Percentiles rank a stretch among this genome's conserved stretches.
Evolutionary conservation across 2,329 filamentous ascomycete genomes (phyloP).

Genomic region (Bipolaris victoriae): DNA sequence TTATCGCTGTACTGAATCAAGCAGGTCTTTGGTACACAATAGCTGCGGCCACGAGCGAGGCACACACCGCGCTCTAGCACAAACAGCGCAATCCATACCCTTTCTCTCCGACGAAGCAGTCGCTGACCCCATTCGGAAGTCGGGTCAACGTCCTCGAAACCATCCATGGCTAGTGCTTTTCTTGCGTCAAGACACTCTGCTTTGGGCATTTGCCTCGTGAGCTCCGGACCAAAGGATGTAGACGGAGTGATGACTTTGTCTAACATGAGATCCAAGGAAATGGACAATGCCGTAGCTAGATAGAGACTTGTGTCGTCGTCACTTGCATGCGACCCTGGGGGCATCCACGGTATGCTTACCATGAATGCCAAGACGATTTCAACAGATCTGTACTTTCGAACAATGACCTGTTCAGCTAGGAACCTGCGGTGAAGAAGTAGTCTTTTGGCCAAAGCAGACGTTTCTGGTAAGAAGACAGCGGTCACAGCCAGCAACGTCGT

Average conservation of each 20-base stretch:
- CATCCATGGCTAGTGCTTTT: slow-evolving; percentile 70
- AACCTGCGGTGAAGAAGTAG: slow-evolving; percentile 68
- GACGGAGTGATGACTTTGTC: slow-evolving; percentile 71
- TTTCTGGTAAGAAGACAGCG: slow-evolving; percentile 69
- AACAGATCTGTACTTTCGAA: slow-evolving; percentile 68
- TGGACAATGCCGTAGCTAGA: slow-evolving; percentile 71
- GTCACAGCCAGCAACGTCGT: slow-evolving; percentile 74
- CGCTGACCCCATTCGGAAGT: slow-evolving; percentile 65
- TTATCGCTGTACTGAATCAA: slow-evolving; percentile 70
- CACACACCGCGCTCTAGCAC: slow-evolving; percentile 77
- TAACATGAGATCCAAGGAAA: slow-evolving; percentile 71
- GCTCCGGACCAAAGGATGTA: slow-evolving; percentile 54
- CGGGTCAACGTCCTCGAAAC: slow-evolving; percentile 68
- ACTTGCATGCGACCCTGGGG: slow-evolving; percentile 67
- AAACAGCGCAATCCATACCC: slow-evolving; percentile 74
- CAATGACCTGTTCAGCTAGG: slow-evolving; percentile 67
- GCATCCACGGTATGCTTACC: slow-evolving; percentile 79
- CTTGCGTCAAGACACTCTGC: slow-evolving; percentile 73
- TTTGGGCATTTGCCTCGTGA: slow-evolving; percentile 60
- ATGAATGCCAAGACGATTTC: slow-evolving; percentile 78
- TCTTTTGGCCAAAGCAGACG: slow-evolving; percentile 68
- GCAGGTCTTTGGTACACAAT: slow-evolving; percentile 70
- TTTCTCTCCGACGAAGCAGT: slow-evolving; percentile 68
- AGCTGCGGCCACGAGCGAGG: slow-evolving; percentile 70
- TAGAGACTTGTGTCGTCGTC: slow-evolving; percentile 77